These are phyloP conservation scores for Pterocarpus macrocarpus DNA, from an alignment of 306 rosid species.

Conservation along the genomic window DNA sequence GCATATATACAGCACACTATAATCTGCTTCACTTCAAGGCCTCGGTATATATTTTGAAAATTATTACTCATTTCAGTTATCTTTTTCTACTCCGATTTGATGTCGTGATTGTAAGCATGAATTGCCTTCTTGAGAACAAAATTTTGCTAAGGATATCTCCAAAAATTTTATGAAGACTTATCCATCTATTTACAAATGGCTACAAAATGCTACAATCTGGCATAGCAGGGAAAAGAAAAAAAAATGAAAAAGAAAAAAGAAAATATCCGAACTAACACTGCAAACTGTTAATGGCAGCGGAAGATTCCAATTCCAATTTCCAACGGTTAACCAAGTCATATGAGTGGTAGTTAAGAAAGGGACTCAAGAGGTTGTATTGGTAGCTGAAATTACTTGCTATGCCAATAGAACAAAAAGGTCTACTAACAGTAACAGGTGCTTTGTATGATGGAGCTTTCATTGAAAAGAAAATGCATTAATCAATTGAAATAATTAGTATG, in stretches of 20 bases:
- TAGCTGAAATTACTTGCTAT: constrained; percentile 23
- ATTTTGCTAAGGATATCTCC: constrained; percentile 8
- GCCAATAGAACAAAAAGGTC: neutral
- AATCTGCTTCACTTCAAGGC: too few relatives aligned
- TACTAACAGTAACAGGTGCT: neutral
- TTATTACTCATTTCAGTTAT: constrained; percentile 7
- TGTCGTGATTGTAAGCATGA: constrained; percentile 16
- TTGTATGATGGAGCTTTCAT: neutral
- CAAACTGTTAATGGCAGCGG: constrained; percentile 9
- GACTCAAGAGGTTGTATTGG: neutral
- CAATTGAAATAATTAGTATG: neutral
- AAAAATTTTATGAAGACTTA: constrained; percentile 27
- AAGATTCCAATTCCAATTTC: constrained; percentile 27
- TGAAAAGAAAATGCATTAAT: neutral
- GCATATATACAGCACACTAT: too few relatives aligned
- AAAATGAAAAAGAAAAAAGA: too few relatives aligned
- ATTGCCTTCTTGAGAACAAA: neutral
- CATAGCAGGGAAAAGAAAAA: neutral
- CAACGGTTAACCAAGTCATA: neutral
- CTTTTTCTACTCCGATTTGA: constrained; percentile 11
- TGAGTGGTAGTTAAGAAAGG: neutral
- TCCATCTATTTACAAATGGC: constrained; percentile 22
- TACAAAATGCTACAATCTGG: constrained; percentile 27
- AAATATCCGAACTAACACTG: neutral
- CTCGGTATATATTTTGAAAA: neutral